Percentiles rank a stretch among this genome's conserved stretches.
These are phyloP conservation scores for Pholiota molesta DNA, from an alignment of 768 basidiomycete genomes.

Conservation along the genomic window DNA sequence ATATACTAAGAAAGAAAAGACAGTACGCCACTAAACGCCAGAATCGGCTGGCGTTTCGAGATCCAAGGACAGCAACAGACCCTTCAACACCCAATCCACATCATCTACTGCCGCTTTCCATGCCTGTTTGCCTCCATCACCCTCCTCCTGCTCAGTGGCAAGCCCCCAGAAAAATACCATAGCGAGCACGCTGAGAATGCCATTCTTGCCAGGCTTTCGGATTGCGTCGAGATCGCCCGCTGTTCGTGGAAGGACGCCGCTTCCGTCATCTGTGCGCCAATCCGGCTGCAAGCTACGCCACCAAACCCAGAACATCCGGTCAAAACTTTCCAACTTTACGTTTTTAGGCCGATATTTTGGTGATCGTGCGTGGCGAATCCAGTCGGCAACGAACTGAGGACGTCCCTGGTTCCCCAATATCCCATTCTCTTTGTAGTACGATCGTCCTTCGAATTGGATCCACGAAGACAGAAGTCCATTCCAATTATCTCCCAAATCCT, in stretches of 20 bases:
- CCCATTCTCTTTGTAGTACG: background rate
- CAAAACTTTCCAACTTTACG: background rate
- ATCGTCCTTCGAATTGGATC: background rate
- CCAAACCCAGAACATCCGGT: background rate
- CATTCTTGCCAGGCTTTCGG: background rate
- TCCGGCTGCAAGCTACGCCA: background rate
- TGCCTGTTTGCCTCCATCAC: background rate
- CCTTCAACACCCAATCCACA: background rate
- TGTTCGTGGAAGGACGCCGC: background rate
- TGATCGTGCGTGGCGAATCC: background rate
- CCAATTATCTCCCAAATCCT: background rate
- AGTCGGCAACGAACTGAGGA: background rate
- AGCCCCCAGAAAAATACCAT: background rate
- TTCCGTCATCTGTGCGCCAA: background rate
- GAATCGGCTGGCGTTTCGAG: background rate
- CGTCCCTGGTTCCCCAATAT: background rate
- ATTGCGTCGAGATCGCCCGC: background rate
- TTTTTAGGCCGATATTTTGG: background rate
- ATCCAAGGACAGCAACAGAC: background rate
- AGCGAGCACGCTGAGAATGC: background rate
- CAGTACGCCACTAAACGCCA: background rate
- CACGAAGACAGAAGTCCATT: background rate
- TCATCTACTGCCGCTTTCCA: background rate
- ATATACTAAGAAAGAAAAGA: background rate
- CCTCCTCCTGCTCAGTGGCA: background rate